Base-by-base conservation (phyloP, 208 protist genomes). In the Acanthamoeba healyi region DNA sequence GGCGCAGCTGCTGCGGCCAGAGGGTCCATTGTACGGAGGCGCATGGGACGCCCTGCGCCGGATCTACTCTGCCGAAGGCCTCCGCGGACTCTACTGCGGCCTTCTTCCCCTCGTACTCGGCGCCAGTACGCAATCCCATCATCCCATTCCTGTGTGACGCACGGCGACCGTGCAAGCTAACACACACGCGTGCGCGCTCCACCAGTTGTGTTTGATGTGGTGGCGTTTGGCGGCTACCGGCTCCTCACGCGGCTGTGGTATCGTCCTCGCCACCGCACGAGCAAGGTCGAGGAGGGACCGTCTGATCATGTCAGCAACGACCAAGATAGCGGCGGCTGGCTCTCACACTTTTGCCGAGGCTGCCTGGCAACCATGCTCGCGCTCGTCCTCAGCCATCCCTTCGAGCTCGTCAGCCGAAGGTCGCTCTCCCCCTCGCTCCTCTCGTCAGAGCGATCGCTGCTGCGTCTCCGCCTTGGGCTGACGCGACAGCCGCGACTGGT, bases 341-440 rank as follows among this genome's bases (percentile, higher is more conserved):
- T 44, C 36, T 0, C 70, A 22, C 32, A 26, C 14, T 44, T 79
- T 24, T 34, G 19, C 7, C 70, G 70, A 5, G 70, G 70, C 38
- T 79, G 70, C 40, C 40, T 79, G 5, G 70, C 70, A 0, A 79
- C 7, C 36, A 46, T 79, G 70, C 38, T 79, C 36, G 70, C 38
- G 17, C 70, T 79, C 34, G 40, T 36, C 0, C 9, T 44, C 17
- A 79, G 70, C 70, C 70, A 79, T n/a, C 70, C 70, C 12, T 79
- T 79, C 29, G 70, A 79, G 24, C 9, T n/a, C 40, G 40, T 79
- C 70, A 79, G 70, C 70, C 70, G 70, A 38, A 79, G 70, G 70
- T 77, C 12, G 9, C 15, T 19, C 22, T 2, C 7, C 29, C 32
- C 14, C 0, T 10, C 9, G 61, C 24, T 36, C n/a, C 38, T 40